Base-by-base conservation (phyloP, 768 basidiomycete genomes). In the Melanogaster broomeanus region DNA sequence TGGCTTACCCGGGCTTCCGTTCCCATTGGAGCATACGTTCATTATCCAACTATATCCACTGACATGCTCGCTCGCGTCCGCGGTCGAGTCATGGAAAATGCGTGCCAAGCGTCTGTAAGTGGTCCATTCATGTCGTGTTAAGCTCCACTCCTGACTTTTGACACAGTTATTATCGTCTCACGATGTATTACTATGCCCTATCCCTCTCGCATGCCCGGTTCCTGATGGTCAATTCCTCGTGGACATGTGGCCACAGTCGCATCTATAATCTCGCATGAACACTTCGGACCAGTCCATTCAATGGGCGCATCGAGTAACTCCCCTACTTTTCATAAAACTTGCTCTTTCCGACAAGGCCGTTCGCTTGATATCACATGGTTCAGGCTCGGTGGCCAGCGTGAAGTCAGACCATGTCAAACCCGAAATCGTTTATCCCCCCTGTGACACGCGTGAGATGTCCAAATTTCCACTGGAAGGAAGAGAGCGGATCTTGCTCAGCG, bases 21-120 rank as follows among this genome's bases (percentile, higher is more conserved):
- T 35, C 85, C 90, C 3, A 78, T 96, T 21, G 93, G 89, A 9
- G 89, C 93, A 25, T 99, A 98, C 61, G 83, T 93, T 10, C 97
- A 99, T 68, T 99, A 97, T 64, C 97, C 97, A 1, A 97, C 91
- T 7, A 96, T 99, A 64, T 93, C 91, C 63, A 88, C 88, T 8
- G 86, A 93, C 58, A 98, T 98, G 97, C 78, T 98, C 30, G 76
- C 78, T 45, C 85, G 96, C 31, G 92, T 97, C 25, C 61, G 53
- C 13, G 58, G 61, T 7, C n/a, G 65, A 66, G 44, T 61, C 63
- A 2, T 65, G 65, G 61, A 67, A 48, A 44, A 42, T 58, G 45
- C 50, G 51, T 18, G 48, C 54, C 34, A 66, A 66, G 43, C 65
- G 65, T 22, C 43, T 63, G 65, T 66, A 31, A 48, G 65, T 67